Evolutionary conservation across 2,329 filamentous ascomycete species (phyloP).

Genomic region (Ceratocystis huliohia): DNA sequence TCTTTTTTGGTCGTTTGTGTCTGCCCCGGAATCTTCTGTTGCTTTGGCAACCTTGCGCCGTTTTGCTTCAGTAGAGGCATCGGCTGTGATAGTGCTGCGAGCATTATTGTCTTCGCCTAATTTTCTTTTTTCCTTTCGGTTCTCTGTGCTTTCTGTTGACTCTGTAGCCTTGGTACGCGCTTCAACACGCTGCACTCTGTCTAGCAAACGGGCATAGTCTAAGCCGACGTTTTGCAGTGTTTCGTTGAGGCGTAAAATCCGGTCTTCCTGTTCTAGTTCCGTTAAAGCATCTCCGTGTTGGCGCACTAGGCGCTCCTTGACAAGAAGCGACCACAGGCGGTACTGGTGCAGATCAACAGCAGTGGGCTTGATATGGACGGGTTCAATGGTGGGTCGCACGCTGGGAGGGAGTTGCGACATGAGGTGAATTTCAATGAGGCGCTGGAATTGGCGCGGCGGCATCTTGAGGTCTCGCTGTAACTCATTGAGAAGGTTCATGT

Average conservation of each 20-base stretch:
- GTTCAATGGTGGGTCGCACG: slow-evolving; percentile 40
- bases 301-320: slow-evolving; percentile 64
- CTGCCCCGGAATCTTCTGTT: neutral
- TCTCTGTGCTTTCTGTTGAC: neutral
- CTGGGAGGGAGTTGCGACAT: slow-evolving; percentile 46
- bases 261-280: slow-evolving; percentile 55
- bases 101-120: neutral
- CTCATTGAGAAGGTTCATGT: slow-evolving; percentile 40
- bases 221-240: slow-evolving; percentile 55
- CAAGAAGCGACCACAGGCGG: slow-evolving; percentile 58
- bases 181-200: slow-evolving; percentile 32
- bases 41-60: neutral
- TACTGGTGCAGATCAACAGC: slow-evolving; percentile 38
- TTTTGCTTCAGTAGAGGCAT: neutral
- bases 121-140: slow-evolving; percentile 3
- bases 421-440: slow-evolving; percentile 63
- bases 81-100: neutral
- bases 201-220: slow-evolving; percentile 57
- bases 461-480: slow-evolving; percentile 57
- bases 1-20: neutral
- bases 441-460: slow-evolving; percentile 59
- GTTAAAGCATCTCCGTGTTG: slow-evolving; percentile 61
- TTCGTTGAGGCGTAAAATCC: slow-evolving; percentile 59
- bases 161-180: slow-evolving; percentile 1
- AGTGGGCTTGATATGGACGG: slow-evolving; percentile 31